These are phyloP conservation scores for Mucuna pruriens DNA, from an alignment of 306 rosid genomes.

Conservation along the genomic window DNA sequence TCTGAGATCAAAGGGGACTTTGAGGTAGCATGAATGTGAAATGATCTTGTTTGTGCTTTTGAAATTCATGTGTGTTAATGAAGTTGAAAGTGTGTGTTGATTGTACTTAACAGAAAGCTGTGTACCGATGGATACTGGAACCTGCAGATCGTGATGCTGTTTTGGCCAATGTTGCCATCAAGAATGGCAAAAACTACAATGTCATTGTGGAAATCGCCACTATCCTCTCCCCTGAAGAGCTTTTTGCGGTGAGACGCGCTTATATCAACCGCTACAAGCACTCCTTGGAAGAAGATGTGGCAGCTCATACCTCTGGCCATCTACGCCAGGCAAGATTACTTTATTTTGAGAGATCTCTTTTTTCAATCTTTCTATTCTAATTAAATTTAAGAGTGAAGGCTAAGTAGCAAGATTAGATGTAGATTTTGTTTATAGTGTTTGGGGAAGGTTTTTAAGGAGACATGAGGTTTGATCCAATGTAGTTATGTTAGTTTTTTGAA, in stretches of 20 bases:
- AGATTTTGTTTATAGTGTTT: not conserved
- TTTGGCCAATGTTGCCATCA: slow-evolving; percentile 66
- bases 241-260: slow-evolving; percentile 56
- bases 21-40: slow-evolving; percentile 52
- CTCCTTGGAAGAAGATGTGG: slow-evolving; percentile 86
- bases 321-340: slow-evolving; percentile 78
- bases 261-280: slow-evolving; percentile 62
- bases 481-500: not conserved
- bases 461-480: not conserved
- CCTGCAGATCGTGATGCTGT: slow-evolving; percentile 81
- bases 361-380: not conserved
- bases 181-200: slow-evolving; percentile 51
- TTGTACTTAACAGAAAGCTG: slow-evolving; percentile 60
- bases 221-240: slow-evolving; percentile 67
- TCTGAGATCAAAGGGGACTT: slow-evolving; percentile 78
- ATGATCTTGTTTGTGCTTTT: not conserved
- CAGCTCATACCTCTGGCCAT: slow-evolving; percentile 69
- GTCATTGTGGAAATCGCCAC: slow-evolving; percentile 66
- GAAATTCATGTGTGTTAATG: slow-evolving; percentile 18
- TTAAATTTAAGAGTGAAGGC: not conserved
- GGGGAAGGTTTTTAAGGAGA: not conserved
- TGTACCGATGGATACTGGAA: slow-evolving; percentile 77
- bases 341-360: not conserved
- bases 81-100: not conserved
- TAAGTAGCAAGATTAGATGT: not conserved